phyloP scores from a whole-genome alignment of 2,329 filamentous ascomycete species.

The Stemphylium vesicarium region DNA sequence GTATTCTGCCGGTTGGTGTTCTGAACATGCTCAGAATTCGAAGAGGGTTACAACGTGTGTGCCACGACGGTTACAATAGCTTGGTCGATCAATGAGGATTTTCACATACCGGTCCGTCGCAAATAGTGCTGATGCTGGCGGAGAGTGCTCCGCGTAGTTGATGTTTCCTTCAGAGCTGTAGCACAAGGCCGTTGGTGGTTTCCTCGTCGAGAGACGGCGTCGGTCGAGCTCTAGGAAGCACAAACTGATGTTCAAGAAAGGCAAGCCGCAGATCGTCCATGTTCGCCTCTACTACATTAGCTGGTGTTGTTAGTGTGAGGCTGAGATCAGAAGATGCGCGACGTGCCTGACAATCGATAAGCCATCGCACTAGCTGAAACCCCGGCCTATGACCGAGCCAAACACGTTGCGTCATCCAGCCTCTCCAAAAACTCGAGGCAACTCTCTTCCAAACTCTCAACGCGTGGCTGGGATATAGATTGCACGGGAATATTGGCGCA shows the following conservation, averaged over 20 bases:
- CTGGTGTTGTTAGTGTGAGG: neutral
- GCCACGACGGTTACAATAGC: no score
- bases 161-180: no score
- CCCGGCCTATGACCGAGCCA: neutral
- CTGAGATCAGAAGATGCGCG: neutral
- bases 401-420: slow-evolving; percentile 3
- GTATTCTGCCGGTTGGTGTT: neutral
- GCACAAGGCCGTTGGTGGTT: neutral
- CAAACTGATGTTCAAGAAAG: neutral
- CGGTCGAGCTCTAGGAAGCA: neutral
- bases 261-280: neutral
- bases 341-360: slow-evolving; percentile 2
- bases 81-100: no score
- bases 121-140: no score
- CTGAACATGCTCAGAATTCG: neutral
- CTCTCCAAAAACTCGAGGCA: neutral
- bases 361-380: neutral
- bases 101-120: no score
- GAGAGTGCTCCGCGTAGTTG: no score
- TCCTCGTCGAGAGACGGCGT: neutral
- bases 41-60: neutral
- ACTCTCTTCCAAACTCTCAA: neutral
- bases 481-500: neutral
- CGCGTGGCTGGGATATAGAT: neutral
- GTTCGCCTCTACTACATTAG: neutral